Conservation (phyloP, 2,329 filamentous ascomycete genomes). For the Achaetomium macrosporum region DNA sequence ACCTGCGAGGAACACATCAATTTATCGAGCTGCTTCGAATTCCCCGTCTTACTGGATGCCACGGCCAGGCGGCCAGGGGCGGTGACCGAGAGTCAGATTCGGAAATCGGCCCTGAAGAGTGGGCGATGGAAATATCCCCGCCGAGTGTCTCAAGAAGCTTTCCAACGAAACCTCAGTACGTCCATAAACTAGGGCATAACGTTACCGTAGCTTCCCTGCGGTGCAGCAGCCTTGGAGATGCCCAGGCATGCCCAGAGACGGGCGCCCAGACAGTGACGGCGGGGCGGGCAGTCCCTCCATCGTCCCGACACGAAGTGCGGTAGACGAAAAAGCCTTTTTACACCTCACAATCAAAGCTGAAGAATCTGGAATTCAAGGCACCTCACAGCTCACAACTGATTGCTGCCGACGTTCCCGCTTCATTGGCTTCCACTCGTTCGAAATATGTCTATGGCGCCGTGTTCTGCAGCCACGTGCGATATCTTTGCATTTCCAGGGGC, state of each 20-base stretch:
- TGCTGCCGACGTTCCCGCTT: not conserved
- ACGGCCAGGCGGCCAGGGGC: not conserved
- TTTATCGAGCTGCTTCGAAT: not conserved
- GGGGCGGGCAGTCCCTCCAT: no score
- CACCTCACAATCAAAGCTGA: not conserved
- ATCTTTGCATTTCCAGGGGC: not conserved
- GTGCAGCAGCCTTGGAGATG: not conserved
- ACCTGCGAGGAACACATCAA: not conserved
- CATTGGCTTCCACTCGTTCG: not conserved
- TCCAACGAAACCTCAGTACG: no score
- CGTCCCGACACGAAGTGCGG: no score
- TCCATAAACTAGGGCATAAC: no score
- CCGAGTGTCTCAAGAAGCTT: not conserved
- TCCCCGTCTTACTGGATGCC: not conserved
- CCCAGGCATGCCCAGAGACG: conserved; percentile 1
- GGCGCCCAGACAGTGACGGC: not conserved
- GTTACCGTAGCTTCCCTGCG: no score
- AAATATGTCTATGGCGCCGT: not conserved
- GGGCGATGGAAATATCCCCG: not conserved
- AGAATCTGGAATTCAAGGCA: not conserved
- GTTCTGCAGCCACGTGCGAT: conserved; percentile 3
- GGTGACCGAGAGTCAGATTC: not conserved
- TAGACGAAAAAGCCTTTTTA: no score
- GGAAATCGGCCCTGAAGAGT: not conserved
- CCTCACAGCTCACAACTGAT: not conserved